Evolutionary conservation across 1,284 basidiomycete genomes (phyloP).

Genomic region (Ceratobasidium sp.): DNA sequence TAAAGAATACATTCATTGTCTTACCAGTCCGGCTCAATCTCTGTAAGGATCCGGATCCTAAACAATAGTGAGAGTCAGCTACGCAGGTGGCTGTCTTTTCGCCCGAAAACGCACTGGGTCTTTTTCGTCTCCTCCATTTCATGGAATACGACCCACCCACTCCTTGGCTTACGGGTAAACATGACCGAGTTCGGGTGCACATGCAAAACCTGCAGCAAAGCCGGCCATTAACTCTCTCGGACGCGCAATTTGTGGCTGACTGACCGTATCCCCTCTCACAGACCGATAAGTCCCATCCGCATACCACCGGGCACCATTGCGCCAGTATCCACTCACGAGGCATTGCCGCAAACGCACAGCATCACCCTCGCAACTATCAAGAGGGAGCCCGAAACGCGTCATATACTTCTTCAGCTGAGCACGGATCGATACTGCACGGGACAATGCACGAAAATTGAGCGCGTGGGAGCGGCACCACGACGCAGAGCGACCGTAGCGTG

Average conservation of each 20-base stretch:
- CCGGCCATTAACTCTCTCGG: not conserved
- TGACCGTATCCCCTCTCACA: constrained; percentile 78
- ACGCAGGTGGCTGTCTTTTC: no score
- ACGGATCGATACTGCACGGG: constrained; percentile 89
- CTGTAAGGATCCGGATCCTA: constrained; percentile 64
- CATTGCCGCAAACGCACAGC: constrained; percentile 79
- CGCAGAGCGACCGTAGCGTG: constrained; percentile 77
- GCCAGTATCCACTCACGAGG: constrained; percentile 91
- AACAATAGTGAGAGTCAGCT: not conserved
- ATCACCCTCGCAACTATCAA: constrained; percentile 85
- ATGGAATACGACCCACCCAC: constrained; percentile 93
- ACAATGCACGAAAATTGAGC: constrained; percentile 90
- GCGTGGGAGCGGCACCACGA: constrained; percentile 93
- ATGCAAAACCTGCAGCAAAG: constrained; percentile 68
- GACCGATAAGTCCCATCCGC: constrained; percentile 89
- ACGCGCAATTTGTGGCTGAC: constrained; percentile 48
- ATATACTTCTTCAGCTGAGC: constrained; percentile 92
- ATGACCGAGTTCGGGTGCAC: constrained; percentile 94
- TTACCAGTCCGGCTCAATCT: constrained; percentile 68
- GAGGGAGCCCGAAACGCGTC: constrained; percentile 78
- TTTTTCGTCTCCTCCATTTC: constrained; percentile 97
- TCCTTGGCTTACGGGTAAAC: constrained; percentile 88
- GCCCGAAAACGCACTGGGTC: constrained; percentile 65
- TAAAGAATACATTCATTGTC: constrained; percentile 26
- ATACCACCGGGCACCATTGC: constrained; percentile 88